phyloP scores from a whole-genome alignment of 1,139 yeast species.

The Kodamaea sp. region DNA sequence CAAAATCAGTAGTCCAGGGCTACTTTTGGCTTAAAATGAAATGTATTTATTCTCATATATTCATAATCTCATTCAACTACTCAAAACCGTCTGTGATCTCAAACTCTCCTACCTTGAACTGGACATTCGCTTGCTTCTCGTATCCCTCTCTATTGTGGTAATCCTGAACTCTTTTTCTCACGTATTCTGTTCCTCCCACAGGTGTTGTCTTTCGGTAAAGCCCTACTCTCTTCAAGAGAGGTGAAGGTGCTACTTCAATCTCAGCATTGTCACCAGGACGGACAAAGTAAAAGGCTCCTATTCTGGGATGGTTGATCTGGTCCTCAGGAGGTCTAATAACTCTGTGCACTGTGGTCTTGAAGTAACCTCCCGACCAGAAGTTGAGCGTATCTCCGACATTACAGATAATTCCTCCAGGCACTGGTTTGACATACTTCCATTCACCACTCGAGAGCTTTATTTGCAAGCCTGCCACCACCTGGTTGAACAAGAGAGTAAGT shows the following conservation, averaged over 20 bases:
- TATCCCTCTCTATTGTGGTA: conserved; percentile 27
- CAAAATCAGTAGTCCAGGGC: no score
- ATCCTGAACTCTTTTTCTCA: conserved; percentile 28
- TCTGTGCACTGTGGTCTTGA: conserved; percentile 34
- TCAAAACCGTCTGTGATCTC: conserved; percentile 30
- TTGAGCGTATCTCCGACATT: conserved; percentile 34
- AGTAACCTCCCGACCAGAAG: conserved; percentile 35
- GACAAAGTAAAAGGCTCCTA: conserved; percentile 35
- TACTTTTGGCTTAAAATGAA: no score
- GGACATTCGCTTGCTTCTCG: conserved; percentile 23
- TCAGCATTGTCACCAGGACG: conserved; percentile 34
- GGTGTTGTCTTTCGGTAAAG: conserved; percentile 25
- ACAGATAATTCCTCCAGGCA: conserved; percentile 30
- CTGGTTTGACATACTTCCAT: conserved; percentile 34
- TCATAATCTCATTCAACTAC: conserved; percentile 5
- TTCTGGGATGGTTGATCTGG: conserved; percentile 29
- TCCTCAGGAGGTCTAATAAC: conserved; percentile 34
- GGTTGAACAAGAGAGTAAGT: conserved; percentile 29
- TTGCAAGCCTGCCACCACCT: conserved; percentile 32
- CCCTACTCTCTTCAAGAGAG: conserved; percentile 29
- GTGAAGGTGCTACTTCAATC: conserved; percentile 32
- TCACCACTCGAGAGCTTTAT: conserved; percentile 24
- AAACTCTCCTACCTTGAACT: conserved; percentile 28
- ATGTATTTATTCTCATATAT: no score
- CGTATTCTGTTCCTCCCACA: conserved; percentile 31